Conservation (phyloP, 208 protist genomes). For the Leptomonas pyrrhocoris region DNA sequence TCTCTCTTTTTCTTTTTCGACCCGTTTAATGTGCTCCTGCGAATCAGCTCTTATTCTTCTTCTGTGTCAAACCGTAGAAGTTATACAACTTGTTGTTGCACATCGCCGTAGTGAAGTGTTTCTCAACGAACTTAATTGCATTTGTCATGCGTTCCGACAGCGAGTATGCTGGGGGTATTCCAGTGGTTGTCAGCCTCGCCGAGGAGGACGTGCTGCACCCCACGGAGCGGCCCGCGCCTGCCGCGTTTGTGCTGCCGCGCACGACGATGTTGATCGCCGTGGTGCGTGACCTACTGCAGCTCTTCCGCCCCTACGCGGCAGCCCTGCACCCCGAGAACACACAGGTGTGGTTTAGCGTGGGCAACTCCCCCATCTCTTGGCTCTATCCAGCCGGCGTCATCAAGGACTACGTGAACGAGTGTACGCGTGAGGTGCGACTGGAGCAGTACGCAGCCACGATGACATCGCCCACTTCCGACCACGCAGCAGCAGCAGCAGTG, state of each 20-base stretch:
- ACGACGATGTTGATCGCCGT: slow-evolving; percentile 70
- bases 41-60: too few relatives aligned
- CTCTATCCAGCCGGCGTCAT: slow-evolving; percentile 68
- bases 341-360: slow-evolving; percentile 67
- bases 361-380: slow-evolving; percentile 54
- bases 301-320: slow-evolving; percentile 51
- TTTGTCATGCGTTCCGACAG: slow-evolving; percentile 24
- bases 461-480: background rate
- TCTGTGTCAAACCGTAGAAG: too few relatives aligned
- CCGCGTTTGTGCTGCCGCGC: slow-evolving; percentile 66
- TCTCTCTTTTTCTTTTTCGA: too few relatives aligned
- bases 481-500: background rate
- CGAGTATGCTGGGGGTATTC: slow-evolving; percentile 59
- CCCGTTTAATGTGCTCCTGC: too few relatives aligned
- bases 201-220: slow-evolving; percentile 47
- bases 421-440: slow-evolving; percentile 15
- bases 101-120: too few relatives aligned
- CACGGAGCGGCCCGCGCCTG: slow-evolving; percentile 40
- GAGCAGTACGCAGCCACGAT: slow-evolving; percentile 12
- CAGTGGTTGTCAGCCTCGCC: slow-evolving; percentile 67
- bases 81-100: too few relatives aligned
- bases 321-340: slow-evolving; percentile 40
- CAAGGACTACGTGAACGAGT: slow-evolving; percentile 64
- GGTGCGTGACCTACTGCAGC: slow-evolving; percentile 47
- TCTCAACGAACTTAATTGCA: background rate